Conservation (phyloP, 805 yeast species). For the Kregervanrija fluxuum region DNA sequence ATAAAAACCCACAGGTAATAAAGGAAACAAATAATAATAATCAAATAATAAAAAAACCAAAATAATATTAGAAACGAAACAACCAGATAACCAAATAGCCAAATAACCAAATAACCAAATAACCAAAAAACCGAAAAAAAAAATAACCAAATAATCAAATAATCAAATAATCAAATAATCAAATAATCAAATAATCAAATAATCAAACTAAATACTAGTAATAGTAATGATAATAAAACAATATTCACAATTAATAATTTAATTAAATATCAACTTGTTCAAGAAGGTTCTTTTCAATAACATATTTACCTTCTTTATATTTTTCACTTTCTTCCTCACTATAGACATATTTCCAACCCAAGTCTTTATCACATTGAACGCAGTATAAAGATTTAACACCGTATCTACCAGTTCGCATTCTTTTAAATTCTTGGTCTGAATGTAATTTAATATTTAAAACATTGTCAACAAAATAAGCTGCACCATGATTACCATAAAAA, state of each 20-base stretch:
- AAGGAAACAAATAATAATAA: too few species aligned
- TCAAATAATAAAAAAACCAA: too few species aligned
- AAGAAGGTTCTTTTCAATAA: slow-evolving; percentile 24
- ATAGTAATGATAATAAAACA: not conserved
- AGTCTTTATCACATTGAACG: slow-evolving; percentile 22
- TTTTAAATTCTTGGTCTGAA: slow-evolving; percentile 16
- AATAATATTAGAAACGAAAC: too few species aligned
- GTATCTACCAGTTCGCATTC: slow-evolving; percentile 29
- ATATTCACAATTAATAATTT: not conserved
- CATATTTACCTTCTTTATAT: slow-evolving; percentile 29
- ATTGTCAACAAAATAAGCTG: slow-evolving; percentile 26
- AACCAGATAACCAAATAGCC: too few species aligned
- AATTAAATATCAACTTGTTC: slow-evolving; percentile 18
- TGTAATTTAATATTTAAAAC: slow-evolving; percentile 23
- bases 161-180: not conserved
- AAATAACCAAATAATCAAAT: too few species aligned
- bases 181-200: not conserved
- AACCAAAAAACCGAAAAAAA: too few species aligned
- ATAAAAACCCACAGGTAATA: too few species aligned
- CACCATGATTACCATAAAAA: slow-evolving; percentile 28
- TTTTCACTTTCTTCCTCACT: slow-evolving; percentile 23
- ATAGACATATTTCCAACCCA: slow-evolving; percentile 31
- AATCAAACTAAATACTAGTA: not conserved
- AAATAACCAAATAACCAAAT: too few species aligned
- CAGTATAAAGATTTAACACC: slow-evolving; percentile 24